These are phyloP conservation scores for Grosmannia huntii DNA, from an alignment of 2,329 filamentous ascomycete genomes.

Conservation along the genomic window DNA sequence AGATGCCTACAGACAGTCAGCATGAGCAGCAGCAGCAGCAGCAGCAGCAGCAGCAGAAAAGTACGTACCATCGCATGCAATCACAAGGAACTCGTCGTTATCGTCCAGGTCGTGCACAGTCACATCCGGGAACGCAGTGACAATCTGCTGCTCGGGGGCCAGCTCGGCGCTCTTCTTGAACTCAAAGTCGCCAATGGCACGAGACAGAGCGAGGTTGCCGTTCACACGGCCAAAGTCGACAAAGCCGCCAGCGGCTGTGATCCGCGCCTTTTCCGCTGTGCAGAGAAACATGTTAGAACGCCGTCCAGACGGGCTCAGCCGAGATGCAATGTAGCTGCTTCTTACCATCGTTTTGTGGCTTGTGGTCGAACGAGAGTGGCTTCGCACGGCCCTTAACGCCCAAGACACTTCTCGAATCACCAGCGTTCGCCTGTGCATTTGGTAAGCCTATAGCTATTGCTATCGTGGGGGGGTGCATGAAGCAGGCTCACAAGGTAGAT, in stretches of 20 bases:
- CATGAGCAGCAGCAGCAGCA: neutral
- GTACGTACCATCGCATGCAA: constrained; percentile 80
- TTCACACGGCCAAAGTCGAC: constrained; percentile 98
- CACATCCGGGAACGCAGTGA: constrained; percentile 92
- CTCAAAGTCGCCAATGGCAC: constrained; percentile 97
- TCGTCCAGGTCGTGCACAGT: constrained; percentile 79
- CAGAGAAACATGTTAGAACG: constrained; percentile 9
- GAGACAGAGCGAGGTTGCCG: constrained; percentile 89
- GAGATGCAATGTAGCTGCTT: neutral
- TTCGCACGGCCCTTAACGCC: constrained; percentile 96
- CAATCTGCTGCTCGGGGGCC: constrained; percentile 95
- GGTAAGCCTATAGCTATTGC: too few species aligned
- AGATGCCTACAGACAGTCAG: constrained; percentile 59
- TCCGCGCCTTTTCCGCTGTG: constrained; percentile 85
- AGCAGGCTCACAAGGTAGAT: constrained; percentile 74
- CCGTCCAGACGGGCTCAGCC: neutral
- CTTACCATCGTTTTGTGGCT: constrained; percentile 92
- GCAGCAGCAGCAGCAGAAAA: too few species aligned
- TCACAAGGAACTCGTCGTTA: constrained; percentile 89
- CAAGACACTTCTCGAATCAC: constrained; percentile 87
- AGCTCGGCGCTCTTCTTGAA: constrained; percentile 99
- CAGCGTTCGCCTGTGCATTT: constrained; percentile 69
- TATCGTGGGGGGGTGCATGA: neutral
- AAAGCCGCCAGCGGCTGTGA: constrained; percentile 89
- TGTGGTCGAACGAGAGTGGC: constrained; percentile 97